These are phyloP conservation scores for Suillus paluster DNA, from an alignment of 768 basidiomycete species.

Conservation along the genomic window DNA sequence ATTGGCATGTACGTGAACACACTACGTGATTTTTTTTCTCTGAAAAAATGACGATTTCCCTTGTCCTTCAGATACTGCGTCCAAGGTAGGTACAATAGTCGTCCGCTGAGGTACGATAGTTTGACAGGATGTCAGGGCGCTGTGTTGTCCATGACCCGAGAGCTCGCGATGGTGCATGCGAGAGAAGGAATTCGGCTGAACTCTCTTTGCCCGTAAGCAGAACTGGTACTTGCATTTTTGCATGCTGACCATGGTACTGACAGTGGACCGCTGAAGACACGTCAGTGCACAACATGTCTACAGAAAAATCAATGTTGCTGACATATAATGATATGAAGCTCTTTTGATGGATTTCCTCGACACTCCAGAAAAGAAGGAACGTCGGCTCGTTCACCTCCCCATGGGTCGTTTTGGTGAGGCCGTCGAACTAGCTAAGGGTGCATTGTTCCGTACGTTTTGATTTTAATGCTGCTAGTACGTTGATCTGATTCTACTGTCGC, in stretches of 20 bases:
- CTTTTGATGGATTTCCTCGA: constrained; percentile 98
- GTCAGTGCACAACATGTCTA: constrained; percentile 49
- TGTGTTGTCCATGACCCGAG: constrained; percentile 98
- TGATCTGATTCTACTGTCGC: constrained; percentile 8
- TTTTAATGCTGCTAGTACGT: constrained; percentile 12
- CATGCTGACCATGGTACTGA: constrained; percentile 11
- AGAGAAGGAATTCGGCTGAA: constrained; percentile 96
- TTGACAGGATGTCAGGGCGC: constrained; percentile 63
- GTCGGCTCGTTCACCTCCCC: constrained; percentile 88
- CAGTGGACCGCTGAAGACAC: constrained; percentile 94
- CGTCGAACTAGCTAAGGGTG: constrained; percentile 90
- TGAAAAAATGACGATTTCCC: constrained; percentile 11
- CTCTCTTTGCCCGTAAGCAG: constrained; percentile 89
- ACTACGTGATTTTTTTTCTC: background rate
- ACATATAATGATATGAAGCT: constrained; percentile 48
- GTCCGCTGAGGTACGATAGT: constrained; percentile 5
- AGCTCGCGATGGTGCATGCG: constrained; percentile 97
- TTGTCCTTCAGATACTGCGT: constrained; percentile 77
- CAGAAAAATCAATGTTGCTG: background rate
- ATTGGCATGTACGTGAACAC: constrained; percentile 80
- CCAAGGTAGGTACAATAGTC: constrained; percentile 61
- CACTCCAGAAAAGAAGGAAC: constrained; percentile 92
- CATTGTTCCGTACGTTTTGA: constrained; percentile 84
- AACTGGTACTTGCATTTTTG: background rate
- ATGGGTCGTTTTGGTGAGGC: constrained; percentile 99